Base-by-base conservation (phyloP, 345 rosid species). In the Syzygium grande region DNA sequence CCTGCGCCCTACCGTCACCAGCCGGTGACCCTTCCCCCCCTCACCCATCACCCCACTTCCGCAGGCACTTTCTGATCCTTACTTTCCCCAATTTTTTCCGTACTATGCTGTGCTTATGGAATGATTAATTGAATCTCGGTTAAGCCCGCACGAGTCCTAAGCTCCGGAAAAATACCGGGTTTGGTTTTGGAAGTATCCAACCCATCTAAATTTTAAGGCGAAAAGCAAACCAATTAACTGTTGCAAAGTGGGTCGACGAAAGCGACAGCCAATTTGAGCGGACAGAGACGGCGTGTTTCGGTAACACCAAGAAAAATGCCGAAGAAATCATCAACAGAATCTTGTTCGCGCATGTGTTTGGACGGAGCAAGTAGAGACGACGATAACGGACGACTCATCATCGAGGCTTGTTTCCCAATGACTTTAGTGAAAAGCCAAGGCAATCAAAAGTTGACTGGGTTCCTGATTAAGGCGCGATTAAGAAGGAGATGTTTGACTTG, bases 211-310 rank as follows among this genome's bases (percentile, higher is more conserved):
- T 58, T 58, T n/a, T 23, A 58, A 58, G 46, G 46, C 46, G 1
- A 43, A 43, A 6, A 58, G 23, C 0, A 58, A 58, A 58, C 11
- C 0, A 25, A 58, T 58, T 25, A 58, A 25, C 27, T 14, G 27
- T 11, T 25, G 9, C 68, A n/a, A n/a, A 61, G 17, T 1, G 4
- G 9, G 34, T n/a, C 68, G 1, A 61, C 25, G 17, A 13, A 1
- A 27, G 34, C 6, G 30, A 61, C 17, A n/a, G 5, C 2, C 6
- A 0, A 2, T 6, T 6, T 1, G 1, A 61, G n/a, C 13, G 27
- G 4, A 10, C 4, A 61, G 30, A 61, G n/a, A 61, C 0, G 0
- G 11, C 13, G 5, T 34, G 46, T 2, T 34, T 17, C 10, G 14
- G 3, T 1, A 5, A 68, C 23, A 7, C 25, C 6, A 2, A 17